Percentiles rank a stretch among this genome's conserved stretches.
These are phyloP conservation scores for rapeseed (Brassica napus) DNA, from an alignment of 345 rosid species.

Conservation along the genomic window Da-Ae NC_063446.1:3390501-3391000, in stretches of 20 bases:
- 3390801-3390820: slow-evolving; percentile 12
- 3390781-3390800: neutral
- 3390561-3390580: slow-evolving; percentile 17
- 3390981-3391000: neutral
- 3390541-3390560: slow-evolving; percentile 30
- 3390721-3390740: slow-evolving; percentile 8
- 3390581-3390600: neutral
- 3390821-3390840: neutral
- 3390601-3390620: slow-evolving; percentile 13
- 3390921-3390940: slow-evolving; percentile 23
- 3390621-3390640: slow-evolving; percentile 34
- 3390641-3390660: slow-evolving; percentile 43
- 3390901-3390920: slow-evolving; percentile 11
- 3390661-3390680: slow-evolving; percentile 19
- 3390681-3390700: slow-evolving; percentile 33
- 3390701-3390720: slow-evolving; percentile 10
- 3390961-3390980: neutral
- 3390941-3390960: neutral
- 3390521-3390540: slow-evolving; percentile 27
- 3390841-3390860: slow-evolving; percentile 11
- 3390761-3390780: neutral
- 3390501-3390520: slow-evolving; percentile 12
- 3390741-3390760: neutral
- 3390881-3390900: slow-evolving; percentile 14
- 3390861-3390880: slow-evolving; percentile 11